phyloP scores from a whole-genome alignment of 73 alveolate species.

The Paramecium sexaurelia region DNA sequence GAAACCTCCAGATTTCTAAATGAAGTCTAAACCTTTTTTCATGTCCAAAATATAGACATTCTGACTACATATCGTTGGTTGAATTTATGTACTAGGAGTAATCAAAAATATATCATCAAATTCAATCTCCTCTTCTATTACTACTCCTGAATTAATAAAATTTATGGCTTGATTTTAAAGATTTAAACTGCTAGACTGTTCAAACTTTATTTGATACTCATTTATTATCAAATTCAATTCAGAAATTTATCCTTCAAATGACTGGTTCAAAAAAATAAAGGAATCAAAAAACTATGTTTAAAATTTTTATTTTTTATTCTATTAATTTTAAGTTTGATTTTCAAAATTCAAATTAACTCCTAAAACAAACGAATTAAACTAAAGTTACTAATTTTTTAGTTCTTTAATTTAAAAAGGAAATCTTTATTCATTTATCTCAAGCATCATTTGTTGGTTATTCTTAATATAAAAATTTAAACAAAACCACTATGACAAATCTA shows the following conservation, averaged over 20 bases:
- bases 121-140: neutral
- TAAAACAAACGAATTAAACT: neutral
- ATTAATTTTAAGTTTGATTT: neutral
- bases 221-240: neutral
- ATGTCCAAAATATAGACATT: slow-evolving; percentile 23
- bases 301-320: neutral
- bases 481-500: neutral
- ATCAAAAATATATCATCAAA: slow-evolving; percentile 2
- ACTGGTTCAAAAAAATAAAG: neutral
- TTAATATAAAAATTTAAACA: neutral
- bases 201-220: neutral
- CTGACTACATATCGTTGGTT: neutral
- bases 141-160: slow-evolving; percentile 2
- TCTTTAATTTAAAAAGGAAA: neutral
- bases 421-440: neutral
- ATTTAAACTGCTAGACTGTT: neutral
- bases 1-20: neutral
- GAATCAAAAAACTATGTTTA: neutral
- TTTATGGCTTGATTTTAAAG: neutral
- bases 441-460: neutral
- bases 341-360: neutral
- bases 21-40: neutral
- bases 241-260: neutral
- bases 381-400: neutral
- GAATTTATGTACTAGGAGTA: neutral